Percentiles rank a stretch among this genome's conserved stretches.
Evolutionary conservation across 805 yeast genomes (phyloP).

Genomic region (Candida argentea): DNA sequence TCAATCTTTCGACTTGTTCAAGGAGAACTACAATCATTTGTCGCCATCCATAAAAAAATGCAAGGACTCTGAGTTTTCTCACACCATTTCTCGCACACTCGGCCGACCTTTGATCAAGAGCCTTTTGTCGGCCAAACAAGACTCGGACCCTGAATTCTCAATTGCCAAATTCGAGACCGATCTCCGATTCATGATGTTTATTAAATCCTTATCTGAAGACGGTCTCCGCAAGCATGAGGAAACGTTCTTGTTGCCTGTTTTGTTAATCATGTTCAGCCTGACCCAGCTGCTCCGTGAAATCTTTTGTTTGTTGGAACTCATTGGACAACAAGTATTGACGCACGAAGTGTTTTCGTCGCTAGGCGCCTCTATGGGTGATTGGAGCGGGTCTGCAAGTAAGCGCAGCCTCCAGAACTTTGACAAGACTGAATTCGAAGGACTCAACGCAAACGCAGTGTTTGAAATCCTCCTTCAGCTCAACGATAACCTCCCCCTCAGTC

Average conservation of each 20-base stretch:
- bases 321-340: conserved; percentile 22
- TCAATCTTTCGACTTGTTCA: conserved; percentile 11
- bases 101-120: conserved; percentile 22
- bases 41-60: conserved; percentile 18
- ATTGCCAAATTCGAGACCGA: conserved; percentile 11
- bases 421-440: conserved; percentile 22
- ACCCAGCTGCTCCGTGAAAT: conserved; percentile 14
- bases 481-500: conserved; percentile 32
- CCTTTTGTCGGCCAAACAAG: conserved; percentile 8
- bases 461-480: conserved; percentile 28
- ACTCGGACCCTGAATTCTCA: conserved; percentile 4
- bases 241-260: conserved; percentile 26
- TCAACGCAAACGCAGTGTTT: conserved; percentile 20
- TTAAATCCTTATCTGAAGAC: conserved; percentile 26
- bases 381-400: conserved; percentile 16
- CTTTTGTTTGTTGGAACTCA: conserved; percentile 21
- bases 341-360: conserved; percentile 16
- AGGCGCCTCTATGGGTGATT: conserved; percentile 16
- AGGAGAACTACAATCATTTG: conserved; percentile 13
- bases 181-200: conserved; percentile 23
- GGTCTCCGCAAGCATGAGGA: conserved; percentile 32
- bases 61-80: conserved; percentile 25
- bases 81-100: conserved; percentile 13
- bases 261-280: conserved; percentile 20
- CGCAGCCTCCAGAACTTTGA: conserved; percentile 15